A percentile compares a stretch with the other conserved stretches of the same genome.
Evolutionary conservation across 345 rosid genomes (phyloP).

Genomic region (Populus euphratica): DNA sequence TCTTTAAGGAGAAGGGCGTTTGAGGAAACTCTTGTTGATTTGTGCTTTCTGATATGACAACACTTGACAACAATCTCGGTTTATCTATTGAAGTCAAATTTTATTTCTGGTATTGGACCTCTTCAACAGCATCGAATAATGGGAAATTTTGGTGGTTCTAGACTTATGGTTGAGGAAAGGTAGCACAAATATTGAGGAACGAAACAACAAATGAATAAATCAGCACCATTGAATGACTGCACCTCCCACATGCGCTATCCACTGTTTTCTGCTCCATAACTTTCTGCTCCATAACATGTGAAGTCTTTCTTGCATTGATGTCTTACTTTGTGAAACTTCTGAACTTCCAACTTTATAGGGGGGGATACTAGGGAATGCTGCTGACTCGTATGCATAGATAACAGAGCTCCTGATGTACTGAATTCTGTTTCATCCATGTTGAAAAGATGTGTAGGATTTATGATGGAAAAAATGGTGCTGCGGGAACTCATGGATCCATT

Average conservation of each 20-base stretch:
- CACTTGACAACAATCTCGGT: not conserved
- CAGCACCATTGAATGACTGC: not conserved
- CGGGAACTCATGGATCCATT: constrained; percentile 86
- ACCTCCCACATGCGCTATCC: not conserved
- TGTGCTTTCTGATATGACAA: not conserved
- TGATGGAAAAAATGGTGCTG: constrained; percentile 96
- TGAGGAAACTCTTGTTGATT: not conserved
- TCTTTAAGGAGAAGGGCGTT: not conserved
- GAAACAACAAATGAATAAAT: not conserved
- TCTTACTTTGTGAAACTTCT: not conserved
- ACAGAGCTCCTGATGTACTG: constrained; percentile 1
- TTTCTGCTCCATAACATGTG: not conserved
- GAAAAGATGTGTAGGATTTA: constrained; percentile 83
- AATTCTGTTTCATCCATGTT: constrained; percentile 20
- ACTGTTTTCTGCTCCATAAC: not conserved
- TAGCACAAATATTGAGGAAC: not conserved
- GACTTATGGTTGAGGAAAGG: not conserved
- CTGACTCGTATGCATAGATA: constrained; percentile 57
- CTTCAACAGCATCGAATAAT: too few relatives aligned
- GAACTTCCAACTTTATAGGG: constrained; percentile 40
- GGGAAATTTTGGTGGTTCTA: not conserved
- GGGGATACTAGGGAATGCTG: constrained; percentile 91
- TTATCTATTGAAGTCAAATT: not conserved
- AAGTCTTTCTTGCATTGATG: not conserved
- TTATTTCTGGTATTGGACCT: not conserved